A percentile compares a stretch with the other conserved stretches of the same genome.
phyloP scores from a whole-genome alignment of 306 rosid species.

The Gleditsia sinensis region DNA sequence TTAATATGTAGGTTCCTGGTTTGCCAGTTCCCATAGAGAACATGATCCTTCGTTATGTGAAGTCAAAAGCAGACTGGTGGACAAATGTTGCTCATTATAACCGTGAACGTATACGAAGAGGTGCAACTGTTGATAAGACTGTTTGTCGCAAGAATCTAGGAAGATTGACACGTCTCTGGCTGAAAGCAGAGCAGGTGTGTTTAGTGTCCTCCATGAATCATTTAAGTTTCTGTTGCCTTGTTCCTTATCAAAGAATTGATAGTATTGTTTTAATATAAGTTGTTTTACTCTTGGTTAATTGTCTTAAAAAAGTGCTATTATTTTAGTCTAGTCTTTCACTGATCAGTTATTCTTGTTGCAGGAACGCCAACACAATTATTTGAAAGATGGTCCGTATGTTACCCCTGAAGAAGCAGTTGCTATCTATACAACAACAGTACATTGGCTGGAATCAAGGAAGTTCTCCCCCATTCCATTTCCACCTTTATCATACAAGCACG shows the following conservation, averaged over 20 bases:
- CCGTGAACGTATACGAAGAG: slow-evolving; percentile 98
- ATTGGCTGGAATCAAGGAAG: slow-evolving; percentile 99
- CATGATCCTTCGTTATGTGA: slow-evolving; percentile 98
- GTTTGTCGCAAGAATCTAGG: slow-evolving; percentile 99
- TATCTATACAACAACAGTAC: slow-evolving; percentile 92
- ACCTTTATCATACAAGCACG: slow-evolving; percentile 97
- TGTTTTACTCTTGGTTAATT: not conserved
- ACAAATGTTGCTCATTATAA: slow-evolving; percentile 98
- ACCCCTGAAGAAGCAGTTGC: slow-evolving; percentile 99
- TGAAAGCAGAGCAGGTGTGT: slow-evolving; percentile 93
- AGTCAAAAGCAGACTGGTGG: slow-evolving; percentile 99
- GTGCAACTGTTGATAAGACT: slow-evolving; percentile 98
- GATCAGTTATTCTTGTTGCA: slow-evolving; percentile 31
- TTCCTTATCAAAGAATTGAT: not conserved
- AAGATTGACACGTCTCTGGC: slow-evolving; percentile 95
- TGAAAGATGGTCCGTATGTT: slow-evolving; percentile 99
- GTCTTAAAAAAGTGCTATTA: not conserved
- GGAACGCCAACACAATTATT: slow-evolving; percentile 98
- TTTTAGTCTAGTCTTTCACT: not conserved
- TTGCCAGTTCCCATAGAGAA: slow-evolving; percentile 97
- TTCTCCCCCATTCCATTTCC: slow-evolving; percentile 98
- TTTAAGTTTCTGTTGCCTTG: not conserved
- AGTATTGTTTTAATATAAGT: not conserved
- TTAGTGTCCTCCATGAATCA: slow-evolving; percentile 8
- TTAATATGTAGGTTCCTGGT: slow-evolving; percentile 81